These are phyloP conservation scores for Zygoascus biomembranicola DNA, from an alignment of 805 yeast species.

Conservation along the genomic window DNA sequence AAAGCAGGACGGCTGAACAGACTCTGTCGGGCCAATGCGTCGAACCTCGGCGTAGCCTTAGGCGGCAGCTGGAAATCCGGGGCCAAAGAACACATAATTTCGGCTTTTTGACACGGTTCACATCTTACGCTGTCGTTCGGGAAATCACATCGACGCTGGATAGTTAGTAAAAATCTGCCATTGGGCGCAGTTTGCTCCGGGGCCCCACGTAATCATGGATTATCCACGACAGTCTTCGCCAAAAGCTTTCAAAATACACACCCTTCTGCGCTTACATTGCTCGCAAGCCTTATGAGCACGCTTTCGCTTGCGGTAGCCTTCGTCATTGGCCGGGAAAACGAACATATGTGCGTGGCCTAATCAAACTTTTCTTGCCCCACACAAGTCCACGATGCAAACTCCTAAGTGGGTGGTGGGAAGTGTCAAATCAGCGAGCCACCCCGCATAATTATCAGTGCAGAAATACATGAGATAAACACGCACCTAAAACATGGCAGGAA, in stretches of 20 bases:
- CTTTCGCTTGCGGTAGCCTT: slow-evolving; percentile 34
- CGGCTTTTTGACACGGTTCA: slow-evolving; percentile 28
- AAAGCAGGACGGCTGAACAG: slow-evolving; percentile 1
- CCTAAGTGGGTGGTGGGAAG: too few species aligned
- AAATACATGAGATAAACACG: too few species aligned
- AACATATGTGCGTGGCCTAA: slow-evolving; percentile 22
- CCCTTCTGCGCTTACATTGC: slow-evolving; percentile 33
- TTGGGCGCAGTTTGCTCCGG: too few species aligned
- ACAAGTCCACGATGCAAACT: neutral
- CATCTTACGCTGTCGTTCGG: slow-evolving; percentile 23
- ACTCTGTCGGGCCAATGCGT: slow-evolving; percentile 12
- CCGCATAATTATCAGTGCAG: too few species aligned
- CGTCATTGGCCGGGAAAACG: slow-evolving; percentile 38
- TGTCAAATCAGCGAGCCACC: too few species aligned
- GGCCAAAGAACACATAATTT: slow-evolving; percentile 25
- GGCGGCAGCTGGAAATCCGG: slow-evolving; percentile 17
- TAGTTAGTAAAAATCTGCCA: neutral
- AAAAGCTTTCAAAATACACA: slow-evolving; percentile 6
- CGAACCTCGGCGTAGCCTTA: slow-evolving; percentile 12
- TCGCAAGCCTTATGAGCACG: slow-evolving; percentile 36
- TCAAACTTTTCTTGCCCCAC: neutral
- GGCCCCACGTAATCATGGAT: too few species aligned
- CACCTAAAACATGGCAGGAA: too few species aligned
- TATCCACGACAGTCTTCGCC: neutral
- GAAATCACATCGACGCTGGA: slow-evolving; percentile 26